Evolutionary conservation across 257 asterid genomes (phyloP).

Genomic region (Penstemon barbatus): DNA sequence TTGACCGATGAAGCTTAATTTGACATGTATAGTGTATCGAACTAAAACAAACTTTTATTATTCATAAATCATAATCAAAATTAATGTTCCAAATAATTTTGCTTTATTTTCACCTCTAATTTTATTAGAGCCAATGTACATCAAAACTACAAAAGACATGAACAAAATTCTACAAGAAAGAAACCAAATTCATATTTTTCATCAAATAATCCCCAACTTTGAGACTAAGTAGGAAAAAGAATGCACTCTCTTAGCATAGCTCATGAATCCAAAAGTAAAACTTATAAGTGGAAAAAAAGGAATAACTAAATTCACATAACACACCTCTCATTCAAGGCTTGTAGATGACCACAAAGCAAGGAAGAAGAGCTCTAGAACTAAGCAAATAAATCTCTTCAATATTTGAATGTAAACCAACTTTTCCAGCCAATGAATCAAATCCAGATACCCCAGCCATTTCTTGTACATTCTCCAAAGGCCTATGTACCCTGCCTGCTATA

Average conservation of each 20-base stretch:
- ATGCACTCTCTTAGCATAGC: not conserved
- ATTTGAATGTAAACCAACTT: slow-evolving; percentile 66
- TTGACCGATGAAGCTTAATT: too few relatives aligned
- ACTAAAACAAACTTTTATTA: too few relatives aligned
- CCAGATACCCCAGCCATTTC: slow-evolving; percentile 75
- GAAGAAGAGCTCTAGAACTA: slow-evolving; percentile 80
- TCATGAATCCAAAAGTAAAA: not conserved
- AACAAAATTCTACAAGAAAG: too few relatives aligned
- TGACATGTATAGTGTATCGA: too few relatives aligned
- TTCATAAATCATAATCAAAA: too few relatives aligned
- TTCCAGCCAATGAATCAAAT: slow-evolving; percentile 90
- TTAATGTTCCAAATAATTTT: too few relatives aligned
- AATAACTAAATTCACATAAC: not conserved
- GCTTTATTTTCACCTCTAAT: too few relatives aligned
- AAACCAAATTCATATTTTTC: not conserved
- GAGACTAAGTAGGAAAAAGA: not conserved
- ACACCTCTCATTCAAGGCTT: slow-evolving; percentile 30
- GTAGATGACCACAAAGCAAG: slow-evolving; percentile 88
- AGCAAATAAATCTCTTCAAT: slow-evolving; percentile 89
- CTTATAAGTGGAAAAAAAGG: not conserved
- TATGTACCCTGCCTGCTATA: slow-evolving; percentile 90
- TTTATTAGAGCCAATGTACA: too few relatives aligned
- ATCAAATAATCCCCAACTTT: slow-evolving; percentile 9
- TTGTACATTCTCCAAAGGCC: slow-evolving; percentile 69
- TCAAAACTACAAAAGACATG: too few relatives aligned